A percentile compares a stretch with the other conserved stretches of the same genome.
phyloP scores from a whole-genome alignment of 768 basidiomycete genomes.

The Termitomyces sp. region DNA sequence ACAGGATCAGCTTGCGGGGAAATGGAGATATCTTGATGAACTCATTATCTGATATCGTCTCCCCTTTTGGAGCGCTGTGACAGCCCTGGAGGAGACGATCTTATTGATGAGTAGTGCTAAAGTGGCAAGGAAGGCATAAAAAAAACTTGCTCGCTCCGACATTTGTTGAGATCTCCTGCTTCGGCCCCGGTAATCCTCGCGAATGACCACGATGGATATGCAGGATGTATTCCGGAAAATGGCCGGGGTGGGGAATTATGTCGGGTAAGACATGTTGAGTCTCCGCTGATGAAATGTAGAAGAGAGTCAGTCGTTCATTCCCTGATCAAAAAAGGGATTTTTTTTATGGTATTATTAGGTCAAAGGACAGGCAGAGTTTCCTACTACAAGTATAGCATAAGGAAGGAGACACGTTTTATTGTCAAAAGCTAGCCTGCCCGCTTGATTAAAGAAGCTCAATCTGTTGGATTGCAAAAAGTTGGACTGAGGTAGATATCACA shows the following conservation, averaged over 20 bases:
- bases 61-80: conserved; percentile 1
- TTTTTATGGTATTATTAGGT: too few relatives aligned
- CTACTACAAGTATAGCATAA: too few relatives aligned
- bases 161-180: background rate
- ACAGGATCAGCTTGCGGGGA: conserved; percentile 8
- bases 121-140: background rate
- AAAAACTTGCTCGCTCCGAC: background rate
- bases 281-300: background rate
- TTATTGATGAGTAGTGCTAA: background rate
- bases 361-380: too few relatives aligned
- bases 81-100: background rate
- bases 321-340: too few relatives aligned
- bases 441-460: background rate
- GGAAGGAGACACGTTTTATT: too few relatives aligned
- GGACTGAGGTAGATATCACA: background rate
- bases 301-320: background rate
- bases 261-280: conserved; percentile 1
- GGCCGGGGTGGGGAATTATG: conserved; percentile 12
- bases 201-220: background rate
- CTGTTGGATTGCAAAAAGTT: background rate
- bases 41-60: background rate
- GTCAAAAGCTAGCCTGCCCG: background rate
- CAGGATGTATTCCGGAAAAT: conserved; percentile 14
- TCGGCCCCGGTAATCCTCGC: background rate
- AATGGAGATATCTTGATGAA: conserved; percentile 4